Evolutionary conservation across 305 asterid genomes (phyloP), one percentile per base, ranked within the genome.

Genomic region (Rubia balearica): DNA sequence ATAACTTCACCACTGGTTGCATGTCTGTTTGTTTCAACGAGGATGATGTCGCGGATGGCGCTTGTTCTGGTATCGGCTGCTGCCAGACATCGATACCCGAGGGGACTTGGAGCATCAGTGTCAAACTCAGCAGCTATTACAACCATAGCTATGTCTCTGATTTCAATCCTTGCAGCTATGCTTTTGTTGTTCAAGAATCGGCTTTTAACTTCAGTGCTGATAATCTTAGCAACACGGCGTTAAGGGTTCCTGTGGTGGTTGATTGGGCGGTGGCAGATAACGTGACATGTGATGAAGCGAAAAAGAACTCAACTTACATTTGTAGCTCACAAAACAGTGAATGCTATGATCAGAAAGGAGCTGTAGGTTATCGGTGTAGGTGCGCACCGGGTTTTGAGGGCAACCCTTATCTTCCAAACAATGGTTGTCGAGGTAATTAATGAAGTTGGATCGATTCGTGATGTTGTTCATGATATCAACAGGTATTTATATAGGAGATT

Each of bases 161-260:
- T 3, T 68, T 68, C 22, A 63, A 68, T 65, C 65, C 64, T 8
- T 74, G 79, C 70, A 75, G 74, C 24, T 78, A 71, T 45, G 82
- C 65, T 3, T 78, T 78, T 68, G 42, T 74, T 1, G 60, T 63
- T 6, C 69, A 67, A 60, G 69, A 69, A 19, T 8, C 16, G 14
- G 65, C 43, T 17, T 75, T 71, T 57, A 40, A 2, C 0, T 78
- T 78, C 11, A 71, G 59, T 8, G 57, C n/a, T 0, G 30, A 45
- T 1, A 33, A 53, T 62, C 70, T 73, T 40, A 43, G 68, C 11
- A 69, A 46, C 16, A 16, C 73, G 12, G 6, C 1, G 36, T 1
- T 3, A 9, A 45, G 5, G 3, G 59, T 73, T 4, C 79, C 79
- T 11, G 64, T 69, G 46, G 72, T 69, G 36, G 67, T 38, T 8